Conservation (phyloP, 768 basidiomycete species). For the Melanogaster broomeanus region DNA sequence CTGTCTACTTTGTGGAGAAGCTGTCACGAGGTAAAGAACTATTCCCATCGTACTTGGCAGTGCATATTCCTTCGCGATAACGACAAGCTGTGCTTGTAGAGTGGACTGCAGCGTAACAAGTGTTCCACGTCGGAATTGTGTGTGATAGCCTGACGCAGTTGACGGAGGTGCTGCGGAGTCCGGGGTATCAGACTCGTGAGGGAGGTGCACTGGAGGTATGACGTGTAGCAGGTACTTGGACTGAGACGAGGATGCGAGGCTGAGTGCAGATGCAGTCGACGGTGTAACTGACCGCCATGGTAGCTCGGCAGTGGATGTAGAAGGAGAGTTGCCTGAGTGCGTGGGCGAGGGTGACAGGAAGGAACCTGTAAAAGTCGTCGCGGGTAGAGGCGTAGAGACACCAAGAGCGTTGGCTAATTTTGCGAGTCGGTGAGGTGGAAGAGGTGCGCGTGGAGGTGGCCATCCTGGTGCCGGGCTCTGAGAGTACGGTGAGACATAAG, state of each 20-base stretch:
- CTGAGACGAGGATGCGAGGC: conserved; percentile 39
- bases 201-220: conserved; percentile 73
- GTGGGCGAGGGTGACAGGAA: conserved; percentile 9
- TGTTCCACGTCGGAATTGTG: conserved; percentile 81
- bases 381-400: conserved; percentile 72
- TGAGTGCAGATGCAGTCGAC: conserved; percentile 42
- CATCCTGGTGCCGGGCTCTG: conserved; percentile 35
- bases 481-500: conserved; percentile 9
- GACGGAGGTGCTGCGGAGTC: conserved; percentile 50
- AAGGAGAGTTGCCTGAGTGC: conserved; percentile 16
- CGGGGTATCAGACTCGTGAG: conserved; percentile 54
- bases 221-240: conserved; percentile 83
- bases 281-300: conserved; percentile 54
- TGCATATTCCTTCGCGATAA: conserved; percentile 93
- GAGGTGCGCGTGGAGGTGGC: conserved; percentile 68
- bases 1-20: conserved; percentile 25
- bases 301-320: conserved; percentile 29
- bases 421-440: conserved; percentile 76
- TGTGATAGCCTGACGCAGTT: conserved; percentile 72
- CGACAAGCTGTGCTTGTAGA: conserved; percentile 76
- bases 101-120: conserved; percentile 85
- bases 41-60: conserved; percentile 85
- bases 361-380: conserved; percentile 30
- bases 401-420: conserved; percentile 87
- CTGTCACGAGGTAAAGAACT: conserved; percentile 74